Percentiles rank a stretch among this genome's conserved stretches.
These are phyloP conservation scores for Chrysosporium queenslandicum DNA, from an alignment of 2,329 filamentous ascomycete genomes.

Conservation along the genomic window DNA sequence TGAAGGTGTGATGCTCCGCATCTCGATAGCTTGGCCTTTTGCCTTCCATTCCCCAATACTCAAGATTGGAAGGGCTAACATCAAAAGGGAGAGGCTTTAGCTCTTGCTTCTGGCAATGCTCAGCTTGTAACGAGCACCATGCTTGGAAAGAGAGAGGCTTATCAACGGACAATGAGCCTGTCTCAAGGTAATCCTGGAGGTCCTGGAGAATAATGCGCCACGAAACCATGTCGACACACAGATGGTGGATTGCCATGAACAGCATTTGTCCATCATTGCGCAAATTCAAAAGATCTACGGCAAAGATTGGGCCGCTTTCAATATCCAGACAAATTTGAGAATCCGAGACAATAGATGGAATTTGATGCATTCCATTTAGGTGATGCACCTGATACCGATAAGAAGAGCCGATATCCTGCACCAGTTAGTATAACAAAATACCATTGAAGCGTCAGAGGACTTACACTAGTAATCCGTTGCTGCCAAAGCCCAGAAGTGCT, in stretches of 20 bases:
- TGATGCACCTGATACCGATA: conserved; percentile 14
- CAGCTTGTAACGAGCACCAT: conserved; percentile 30
- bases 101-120: conserved; percentile 17
- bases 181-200: conserved; percentile 21
- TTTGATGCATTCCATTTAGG: conserved; percentile 19
- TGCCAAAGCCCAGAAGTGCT: conserved; percentile 10
- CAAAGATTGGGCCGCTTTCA: conserved; percentile 20
- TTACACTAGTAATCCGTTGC: conserved; percentile 20
- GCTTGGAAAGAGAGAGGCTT: conserved; percentile 32
- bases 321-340: conserved; percentile 29
- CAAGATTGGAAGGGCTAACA: conserved; percentile 26
- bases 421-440: conserved; percentile 19
- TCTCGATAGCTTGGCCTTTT: conserved; percentile 27
- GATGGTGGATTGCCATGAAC: conserved; percentile 28
- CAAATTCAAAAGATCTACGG: conserved; percentile 28
- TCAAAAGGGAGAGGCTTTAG: conserved; percentile 22
- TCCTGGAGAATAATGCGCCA: conserved; percentile 18
- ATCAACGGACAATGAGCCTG: conserved; percentile 26
- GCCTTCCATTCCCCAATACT: conserved; percentile 32
- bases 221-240: conserved; percentile 22
- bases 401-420: conserved; percentile 13
- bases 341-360: conserved; percentile 16
- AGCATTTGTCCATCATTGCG: conserved; percentile 20
- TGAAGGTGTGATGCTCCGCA: conserved; percentile 28
- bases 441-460: conserved; percentile 22